Conservation (phyloP, 75 land plant species). For the Chamaecyparis obtusa region DNA sequence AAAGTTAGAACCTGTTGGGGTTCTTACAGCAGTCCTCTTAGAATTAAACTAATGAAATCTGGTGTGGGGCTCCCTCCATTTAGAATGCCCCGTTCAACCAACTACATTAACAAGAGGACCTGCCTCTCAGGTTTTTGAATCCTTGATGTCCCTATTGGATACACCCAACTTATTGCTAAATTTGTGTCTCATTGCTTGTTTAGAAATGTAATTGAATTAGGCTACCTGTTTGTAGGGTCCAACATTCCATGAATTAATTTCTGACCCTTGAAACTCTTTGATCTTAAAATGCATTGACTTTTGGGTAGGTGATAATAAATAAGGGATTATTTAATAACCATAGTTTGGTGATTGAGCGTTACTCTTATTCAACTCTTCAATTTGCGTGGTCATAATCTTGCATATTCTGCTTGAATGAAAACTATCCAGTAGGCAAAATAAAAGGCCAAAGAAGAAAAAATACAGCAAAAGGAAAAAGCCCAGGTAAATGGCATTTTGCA, state of each 20-base stretch:
- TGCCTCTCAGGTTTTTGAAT: not conserved
- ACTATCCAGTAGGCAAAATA: too few relatives aligned
- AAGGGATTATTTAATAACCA: not conserved
- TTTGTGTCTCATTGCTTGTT: not conserved
- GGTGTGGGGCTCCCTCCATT: not conserved
- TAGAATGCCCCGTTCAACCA: not conserved
- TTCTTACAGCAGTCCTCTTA: not conserved
- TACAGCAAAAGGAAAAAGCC: too few relatives aligned
- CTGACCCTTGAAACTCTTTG: not conserved
- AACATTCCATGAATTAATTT: not conserved
- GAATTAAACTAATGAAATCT: not conserved
- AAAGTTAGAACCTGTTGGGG: too few relatives aligned
- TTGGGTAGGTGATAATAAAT: not conserved
- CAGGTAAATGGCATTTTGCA: not conserved
- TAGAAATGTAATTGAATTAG: not conserved
- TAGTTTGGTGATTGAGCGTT: not conserved
- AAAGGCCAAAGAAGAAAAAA: too few relatives aligned
- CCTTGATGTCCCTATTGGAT: not conserved
- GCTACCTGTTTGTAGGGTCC: not conserved
- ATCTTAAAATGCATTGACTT: not conserved
- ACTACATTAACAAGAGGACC: not conserved
- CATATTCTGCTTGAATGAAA: too few relatives aligned
- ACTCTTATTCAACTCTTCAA: too few relatives aligned
- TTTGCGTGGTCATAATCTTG: too few relatives aligned
- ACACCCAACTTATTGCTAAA: not conserved